Evolutionary conservation across 306 rosid species (phyloP).

Genomic region (Castanea crenata): DNA sequence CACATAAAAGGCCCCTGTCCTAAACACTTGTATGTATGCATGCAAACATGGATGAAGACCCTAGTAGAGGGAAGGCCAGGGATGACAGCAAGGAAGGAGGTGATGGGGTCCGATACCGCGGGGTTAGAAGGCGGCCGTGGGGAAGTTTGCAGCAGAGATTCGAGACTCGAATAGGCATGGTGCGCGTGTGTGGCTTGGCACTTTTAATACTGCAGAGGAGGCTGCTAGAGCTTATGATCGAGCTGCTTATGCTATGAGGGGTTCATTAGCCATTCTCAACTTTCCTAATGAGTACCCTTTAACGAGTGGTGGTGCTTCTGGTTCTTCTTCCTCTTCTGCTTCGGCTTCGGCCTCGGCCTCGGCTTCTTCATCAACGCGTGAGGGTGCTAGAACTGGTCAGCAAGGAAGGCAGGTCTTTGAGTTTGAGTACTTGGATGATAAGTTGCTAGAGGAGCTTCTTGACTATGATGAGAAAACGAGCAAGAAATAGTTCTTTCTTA

Average conservation of each 20-base stretch:
- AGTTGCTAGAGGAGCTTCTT: conserved; percentile 81
- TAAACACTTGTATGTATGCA: background rate
- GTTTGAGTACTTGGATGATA: conserved; percentile 72
- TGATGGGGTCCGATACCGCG: conserved; percentile 54
- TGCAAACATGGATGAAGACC: conserved; percentile 28
- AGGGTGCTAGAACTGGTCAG: conserved; percentile 6
- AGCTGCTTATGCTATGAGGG: conserved; percentile 88
- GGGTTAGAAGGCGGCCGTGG: conserved; percentile 82
- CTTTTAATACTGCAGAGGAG: conserved; percentile 87
- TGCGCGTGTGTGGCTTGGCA: conserved; percentile 77
- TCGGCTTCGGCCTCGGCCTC: conserved; percentile 39
- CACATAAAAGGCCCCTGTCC: conserved; percentile 24
- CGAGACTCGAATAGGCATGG: conserved; percentile 74
- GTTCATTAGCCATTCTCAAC: conserved; percentile 75
- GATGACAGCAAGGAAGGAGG: conserved; percentile 28
- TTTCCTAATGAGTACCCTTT: conserved; percentile 67
- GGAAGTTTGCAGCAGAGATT: conserved; percentile 92
- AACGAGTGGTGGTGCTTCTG: conserved; percentile 7
- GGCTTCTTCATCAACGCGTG: conserved; percentile 25
- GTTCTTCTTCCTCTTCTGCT: conserved; percentile 3
- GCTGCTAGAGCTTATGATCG: conserved; percentile 91
- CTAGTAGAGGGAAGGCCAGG: conserved; percentile 23
- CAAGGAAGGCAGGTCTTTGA: conserved; percentile 62
- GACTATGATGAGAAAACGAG: conserved; percentile 49
- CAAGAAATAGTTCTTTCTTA: conserved; percentile 10